Evolutionary conservation across 345 rosid species (phyloP).

Genomic region (Citrus medica): DNA sequence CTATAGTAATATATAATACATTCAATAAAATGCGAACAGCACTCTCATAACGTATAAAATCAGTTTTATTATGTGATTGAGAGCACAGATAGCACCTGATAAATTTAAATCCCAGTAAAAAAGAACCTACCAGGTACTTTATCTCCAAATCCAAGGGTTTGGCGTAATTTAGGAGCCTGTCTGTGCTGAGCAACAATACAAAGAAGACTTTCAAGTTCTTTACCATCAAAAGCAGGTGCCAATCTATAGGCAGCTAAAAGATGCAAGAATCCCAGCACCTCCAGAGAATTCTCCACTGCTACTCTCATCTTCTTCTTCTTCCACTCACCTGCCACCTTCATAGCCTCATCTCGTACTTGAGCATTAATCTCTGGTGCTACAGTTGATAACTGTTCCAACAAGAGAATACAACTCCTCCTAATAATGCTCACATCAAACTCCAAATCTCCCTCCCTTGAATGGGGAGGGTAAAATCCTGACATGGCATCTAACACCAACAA

Average conservation of each 20-base stretch:
- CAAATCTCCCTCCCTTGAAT: too few relatives aligned
- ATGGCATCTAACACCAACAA: too few relatives aligned
- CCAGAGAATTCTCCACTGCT: too few relatives aligned
- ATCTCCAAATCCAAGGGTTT: constrained; percentile 28
- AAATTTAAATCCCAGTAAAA: not conserved
- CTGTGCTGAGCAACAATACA: constrained; percentile 16
- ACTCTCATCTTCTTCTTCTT: too few relatives aligned
- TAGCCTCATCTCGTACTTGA: constrained; percentile 23
- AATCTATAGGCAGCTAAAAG: too few relatives aligned
- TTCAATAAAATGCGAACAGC: too few relatives aligned
- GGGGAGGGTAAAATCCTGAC: too few relatives aligned
- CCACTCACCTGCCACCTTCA: constrained; percentile 31
- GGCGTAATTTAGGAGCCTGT: constrained; percentile 28
- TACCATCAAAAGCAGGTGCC: constrained; percentile 14
- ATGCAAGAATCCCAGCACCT: too few relatives aligned
- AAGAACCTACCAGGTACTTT: constrained; percentile 26
- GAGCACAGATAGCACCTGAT: not conserved
- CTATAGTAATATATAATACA: too few relatives aligned
- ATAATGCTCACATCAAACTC: too few relatives aligned
- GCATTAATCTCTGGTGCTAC: constrained; percentile 20
- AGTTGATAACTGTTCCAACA: not conserved
- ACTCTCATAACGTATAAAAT: not conserved
- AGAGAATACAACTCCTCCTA: too few relatives aligned
- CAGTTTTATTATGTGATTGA: not conserved
- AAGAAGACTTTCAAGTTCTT: constrained; percentile 29